Evolutionary conservation across 805 yeast species (phyloP).

Genomic region (Dipodascus geniculatus): DNA sequence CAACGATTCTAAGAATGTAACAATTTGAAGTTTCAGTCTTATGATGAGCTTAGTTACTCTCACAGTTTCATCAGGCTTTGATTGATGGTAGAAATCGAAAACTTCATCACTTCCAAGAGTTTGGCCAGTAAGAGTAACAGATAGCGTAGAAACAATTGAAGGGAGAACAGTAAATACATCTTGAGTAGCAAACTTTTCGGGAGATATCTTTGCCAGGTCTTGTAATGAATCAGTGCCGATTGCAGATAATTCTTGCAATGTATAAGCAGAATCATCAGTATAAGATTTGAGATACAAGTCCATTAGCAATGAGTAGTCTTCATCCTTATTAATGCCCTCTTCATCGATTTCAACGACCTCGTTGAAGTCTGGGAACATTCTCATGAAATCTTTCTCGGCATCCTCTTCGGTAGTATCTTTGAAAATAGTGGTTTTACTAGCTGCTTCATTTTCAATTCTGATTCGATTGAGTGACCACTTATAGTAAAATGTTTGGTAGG

Average conservation of each 20-base stretch:
- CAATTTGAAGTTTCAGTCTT: slow-evolving; percentile 34
- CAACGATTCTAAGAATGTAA: slow-evolving; percentile 52
- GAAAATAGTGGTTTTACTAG: slow-evolving; percentile 50
- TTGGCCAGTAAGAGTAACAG: slow-evolving; percentile 25
- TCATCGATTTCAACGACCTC: slow-evolving; percentile 26
- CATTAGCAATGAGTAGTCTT: slow-evolving; percentile 4
- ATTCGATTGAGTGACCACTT: slow-evolving; percentile 72
- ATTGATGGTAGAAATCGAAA: slow-evolving; percentile 53
- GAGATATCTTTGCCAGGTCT: not conserved
- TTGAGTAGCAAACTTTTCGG: not conserved
- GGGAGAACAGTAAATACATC: slow-evolving; percentile 12
- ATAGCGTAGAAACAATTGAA: slow-evolving; percentile 28
- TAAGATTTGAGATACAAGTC: slow-evolving; percentile 1
- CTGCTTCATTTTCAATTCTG: slow-evolving; percentile 48
- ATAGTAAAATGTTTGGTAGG: slow-evolving; percentile 37
- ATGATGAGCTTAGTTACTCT: slow-evolving; percentile 42
- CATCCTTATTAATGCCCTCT: not conserved
- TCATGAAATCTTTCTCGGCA: slow-evolving; percentile 71
- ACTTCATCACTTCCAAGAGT: slow-evolving; percentile 26
- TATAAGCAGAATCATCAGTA: not conserved
- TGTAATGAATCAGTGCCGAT: not conserved
- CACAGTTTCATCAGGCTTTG: slow-evolving; percentile 47
- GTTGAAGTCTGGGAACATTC: slow-evolving; percentile 82
- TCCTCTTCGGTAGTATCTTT: slow-evolving; percentile 50
- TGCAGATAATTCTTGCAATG: not conserved